Evolutionary conservation across 2,329 filamentous ascomycete species (phyloP), one percentile per base, ranked within the genome.

Genomic region (Canariomyces notabilis): DNA sequence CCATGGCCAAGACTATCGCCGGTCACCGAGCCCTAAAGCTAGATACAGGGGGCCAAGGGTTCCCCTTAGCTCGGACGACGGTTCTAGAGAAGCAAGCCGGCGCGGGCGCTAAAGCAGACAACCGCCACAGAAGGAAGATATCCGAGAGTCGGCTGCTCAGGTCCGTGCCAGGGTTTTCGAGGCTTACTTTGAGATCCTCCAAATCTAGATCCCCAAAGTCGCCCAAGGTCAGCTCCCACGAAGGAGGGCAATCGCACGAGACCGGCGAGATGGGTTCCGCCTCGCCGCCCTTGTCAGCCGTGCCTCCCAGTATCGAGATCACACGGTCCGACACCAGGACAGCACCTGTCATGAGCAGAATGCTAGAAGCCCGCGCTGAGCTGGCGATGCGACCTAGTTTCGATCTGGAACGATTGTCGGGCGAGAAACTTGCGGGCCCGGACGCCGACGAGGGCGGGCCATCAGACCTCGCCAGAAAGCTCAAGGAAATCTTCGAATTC

Each of bases 401-500:
- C 57, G 78, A 79, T 54, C 61, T 77, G 36, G 75, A 78, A 36
- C 65, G 65, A 44, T 58, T 61, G 51, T 74, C 67, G 37, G 69
- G 64, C 40, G 67, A 73, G 37, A 62, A 58, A 16, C 59, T 55
- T 11, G 58, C 60, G 2, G 64, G 61, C 6, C 58, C 60, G 2
- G 64, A 61, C 7, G 52, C 51, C n/a, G 64, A 63, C 22, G 67
- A 69, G 5, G 53, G 59, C 3, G 68, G 71, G 1, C 70, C 78
- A 5, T 79, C 77, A 5, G 77, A 77, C 14, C 74, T 95, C 42
- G 83, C 86, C 1, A 78, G 75, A 47, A 79, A 83, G 47, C 67
- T 95, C 31, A 89, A 83, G 73, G 82, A 93, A 51, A 94, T 95
- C 52, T 95, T 95, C 60, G 78, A 84, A 40, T 93, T 96, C 56